phyloP scores from a whole-genome alignment of 2,329 filamentous ascomycete genomes.

The Exophiala calicioides region DNA sequence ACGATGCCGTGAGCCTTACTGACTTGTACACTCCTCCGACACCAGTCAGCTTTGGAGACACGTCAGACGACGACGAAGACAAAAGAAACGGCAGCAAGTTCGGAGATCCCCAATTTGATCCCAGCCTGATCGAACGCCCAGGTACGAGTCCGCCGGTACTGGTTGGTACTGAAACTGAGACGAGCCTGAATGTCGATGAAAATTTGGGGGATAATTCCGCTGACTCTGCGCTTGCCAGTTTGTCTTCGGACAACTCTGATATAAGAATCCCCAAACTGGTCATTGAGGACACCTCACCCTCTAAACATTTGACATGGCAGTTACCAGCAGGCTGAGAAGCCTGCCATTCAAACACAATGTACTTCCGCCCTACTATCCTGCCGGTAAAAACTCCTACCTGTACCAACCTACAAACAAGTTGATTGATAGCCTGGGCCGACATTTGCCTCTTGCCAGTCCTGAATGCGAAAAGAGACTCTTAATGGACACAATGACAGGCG shows the following conservation, averaged over 20 bases:
- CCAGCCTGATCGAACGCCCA: conserved; percentile 30
- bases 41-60: conserved; percentile 28
- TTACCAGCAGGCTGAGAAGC: conserved; percentile 23
- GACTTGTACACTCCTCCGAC: conserved; percentile 29
- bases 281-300: conserved; percentile 20
- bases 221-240: conserved; percentile 13
- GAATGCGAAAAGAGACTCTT: too few species aligned
- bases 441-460: too few species aligned
- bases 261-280: conserved; percentile 14
- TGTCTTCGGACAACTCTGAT: background rate
- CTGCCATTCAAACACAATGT: background rate
- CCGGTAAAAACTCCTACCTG: too few species aligned
- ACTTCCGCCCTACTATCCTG: too few species aligned
- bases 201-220: conserved; percentile 16
- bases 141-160: conserved; percentile 29
- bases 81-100: conserved; percentile 10
- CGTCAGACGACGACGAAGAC: conserved; percentile 18
- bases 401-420: too few species aligned
- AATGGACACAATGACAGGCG: too few species aligned
- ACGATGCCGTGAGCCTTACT: conserved; percentile 18
- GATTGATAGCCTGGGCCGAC: too few species aligned
- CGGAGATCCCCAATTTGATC: conserved; percentile 30
- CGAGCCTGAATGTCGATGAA: conserved; percentile 1
- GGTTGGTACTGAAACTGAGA: conserved; percentile 12
- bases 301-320: conserved; percentile 30